A percentile compares a stretch with the other conserved stretches of the same genome.
Conservation (phyloP, 2,329 filamentous ascomycete genomes). For the Teratosphaeria epicoccoides region DNA sequence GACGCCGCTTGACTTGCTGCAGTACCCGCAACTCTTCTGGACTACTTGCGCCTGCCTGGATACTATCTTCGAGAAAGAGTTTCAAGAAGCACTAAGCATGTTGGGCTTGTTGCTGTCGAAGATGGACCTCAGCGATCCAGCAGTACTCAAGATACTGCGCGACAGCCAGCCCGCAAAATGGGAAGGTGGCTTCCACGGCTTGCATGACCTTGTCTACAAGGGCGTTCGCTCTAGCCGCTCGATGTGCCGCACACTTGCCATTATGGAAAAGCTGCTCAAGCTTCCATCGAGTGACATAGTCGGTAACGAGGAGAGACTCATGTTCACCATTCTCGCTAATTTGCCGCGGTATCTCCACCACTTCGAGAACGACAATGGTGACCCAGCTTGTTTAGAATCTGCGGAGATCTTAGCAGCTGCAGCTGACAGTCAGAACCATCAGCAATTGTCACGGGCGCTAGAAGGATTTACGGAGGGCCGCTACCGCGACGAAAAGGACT, state of each 20-base stretch:
- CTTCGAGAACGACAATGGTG: constrained; percentile 55
- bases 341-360: constrained; percentile 73
- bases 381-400: constrained; percentile 47
- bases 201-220: constrained; percentile 81
- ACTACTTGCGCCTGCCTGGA: constrained; percentile 92
- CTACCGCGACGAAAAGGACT: constrained; percentile 61
- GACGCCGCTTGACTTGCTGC: constrained; percentile 64
- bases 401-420: constrained; percentile 61
- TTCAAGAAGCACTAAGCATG: constrained; percentile 84
- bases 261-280: constrained; percentile 66
- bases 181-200: constrained; percentile 79
- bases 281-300: constrained; percentile 72
- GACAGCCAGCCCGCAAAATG: constrained; percentile 75
- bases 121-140: constrained; percentile 63
- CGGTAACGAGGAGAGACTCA: constrained; percentile 68
- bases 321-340: constrained; percentile 85
- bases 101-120: constrained; percentile 76
- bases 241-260: constrained; percentile 63
- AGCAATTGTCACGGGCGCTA: constrained; percentile 57
- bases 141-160: constrained; percentile 58
- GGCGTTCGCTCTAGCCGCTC: constrained; percentile 79
- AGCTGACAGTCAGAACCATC: constrained; percentile 60
- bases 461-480: constrained; percentile 57
- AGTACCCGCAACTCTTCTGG: constrained; percentile 97
- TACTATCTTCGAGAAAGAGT: constrained; percentile 93